phyloP scores from a whole-genome alignment of 2,329 filamentous ascomycete genomes.

The Botrytis cinerea region DNA sequence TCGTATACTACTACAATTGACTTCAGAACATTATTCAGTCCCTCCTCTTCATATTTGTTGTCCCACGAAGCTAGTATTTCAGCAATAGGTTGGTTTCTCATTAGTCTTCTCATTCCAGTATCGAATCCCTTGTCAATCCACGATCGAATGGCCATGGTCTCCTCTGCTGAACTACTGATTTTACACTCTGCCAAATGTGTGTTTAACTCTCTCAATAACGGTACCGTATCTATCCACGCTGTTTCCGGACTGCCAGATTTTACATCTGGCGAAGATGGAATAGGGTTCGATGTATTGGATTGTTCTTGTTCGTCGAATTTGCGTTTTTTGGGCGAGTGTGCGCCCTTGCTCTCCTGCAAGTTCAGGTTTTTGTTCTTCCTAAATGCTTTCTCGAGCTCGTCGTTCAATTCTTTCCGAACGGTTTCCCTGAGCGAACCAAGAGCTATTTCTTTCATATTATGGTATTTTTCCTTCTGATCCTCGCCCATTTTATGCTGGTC shows the following conservation, averaged over 20 bases:
- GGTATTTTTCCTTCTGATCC: neutral
- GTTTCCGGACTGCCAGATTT: neutral
- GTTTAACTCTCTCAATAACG: neutral
- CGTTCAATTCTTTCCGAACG: neutral
- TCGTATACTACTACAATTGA: neutral
- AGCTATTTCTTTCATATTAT: too few species aligned
- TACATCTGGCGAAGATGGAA: neutral
- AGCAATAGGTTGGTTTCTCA: neutral
- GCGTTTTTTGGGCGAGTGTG: neutral
- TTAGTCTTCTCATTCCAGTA: neutral
- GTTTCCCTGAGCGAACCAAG: neutral
- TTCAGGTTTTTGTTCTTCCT: neutral
- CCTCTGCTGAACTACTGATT: neutral
- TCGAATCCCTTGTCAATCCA: slow-evolving; percentile 1
- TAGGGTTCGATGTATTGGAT: neutral
- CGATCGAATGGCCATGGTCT: neutral
- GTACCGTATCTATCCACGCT: neutral
- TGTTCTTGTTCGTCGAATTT: neutral
- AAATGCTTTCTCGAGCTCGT: neutral
- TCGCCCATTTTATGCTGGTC: neutral
- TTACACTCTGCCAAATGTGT: neutral
- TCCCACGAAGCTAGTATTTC: neutral
- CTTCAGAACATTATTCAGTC: neutral
- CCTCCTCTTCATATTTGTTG: neutral
- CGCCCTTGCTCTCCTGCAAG: neutral